Conservation (phyloP, 805 yeast genomes). For the Nadsonia fulvescens region DNA sequence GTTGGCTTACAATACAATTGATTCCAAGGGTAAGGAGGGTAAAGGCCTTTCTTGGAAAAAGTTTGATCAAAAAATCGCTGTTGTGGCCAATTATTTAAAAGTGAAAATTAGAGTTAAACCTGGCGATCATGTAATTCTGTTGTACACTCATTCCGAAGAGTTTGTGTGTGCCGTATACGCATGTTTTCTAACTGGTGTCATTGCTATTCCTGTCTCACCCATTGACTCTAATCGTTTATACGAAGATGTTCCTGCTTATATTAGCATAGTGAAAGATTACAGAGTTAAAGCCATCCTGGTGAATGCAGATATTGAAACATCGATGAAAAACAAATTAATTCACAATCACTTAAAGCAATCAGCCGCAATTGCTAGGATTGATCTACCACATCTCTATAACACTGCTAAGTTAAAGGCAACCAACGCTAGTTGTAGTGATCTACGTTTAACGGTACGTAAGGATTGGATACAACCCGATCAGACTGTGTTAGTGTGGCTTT, state of each 20-base stretch:
- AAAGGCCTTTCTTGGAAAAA: conserved; percentile 61
- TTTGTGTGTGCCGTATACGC: conserved; percentile 71
- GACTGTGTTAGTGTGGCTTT: conserved; percentile 45
- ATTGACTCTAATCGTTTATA: conserved; percentile 45
- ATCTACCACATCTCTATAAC: conserved; percentile 40
- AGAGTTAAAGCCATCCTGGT: conserved; percentile 56
- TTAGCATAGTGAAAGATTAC: conserved; percentile 50
- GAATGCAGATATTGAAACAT: conserved; percentile 55
- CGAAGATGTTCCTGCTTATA: conserved; percentile 57
- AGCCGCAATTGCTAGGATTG: conserved; percentile 15
- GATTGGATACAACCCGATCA: too few species aligned
- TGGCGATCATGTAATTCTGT: conserved; percentile 60
- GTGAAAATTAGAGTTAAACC: conserved; percentile 44
- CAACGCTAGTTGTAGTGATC: conserved; percentile 11
- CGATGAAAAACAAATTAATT: conserved; percentile 50
- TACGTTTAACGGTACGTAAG: conserved; percentile 6
- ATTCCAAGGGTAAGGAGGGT: conserved; percentile 26
- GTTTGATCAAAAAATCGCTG: conserved; percentile 58
- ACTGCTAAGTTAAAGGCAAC: conserved; percentile 37
- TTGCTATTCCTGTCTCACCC: conserved; percentile 63
- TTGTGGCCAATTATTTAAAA: conserved; percentile 53
- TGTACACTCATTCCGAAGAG: conserved; percentile 80
- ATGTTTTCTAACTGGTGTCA: conserved; percentile 63
- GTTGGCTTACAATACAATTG: conserved; percentile 39
- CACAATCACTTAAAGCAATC: conserved; percentile 36